Percentiles rank a stretch among this genome's conserved stretches.
These are phyloP conservation scores for Globisporangium nodosum DNA, from an alignment of 352 stramenopile genomes.

Conservation along the genomic window DNA sequence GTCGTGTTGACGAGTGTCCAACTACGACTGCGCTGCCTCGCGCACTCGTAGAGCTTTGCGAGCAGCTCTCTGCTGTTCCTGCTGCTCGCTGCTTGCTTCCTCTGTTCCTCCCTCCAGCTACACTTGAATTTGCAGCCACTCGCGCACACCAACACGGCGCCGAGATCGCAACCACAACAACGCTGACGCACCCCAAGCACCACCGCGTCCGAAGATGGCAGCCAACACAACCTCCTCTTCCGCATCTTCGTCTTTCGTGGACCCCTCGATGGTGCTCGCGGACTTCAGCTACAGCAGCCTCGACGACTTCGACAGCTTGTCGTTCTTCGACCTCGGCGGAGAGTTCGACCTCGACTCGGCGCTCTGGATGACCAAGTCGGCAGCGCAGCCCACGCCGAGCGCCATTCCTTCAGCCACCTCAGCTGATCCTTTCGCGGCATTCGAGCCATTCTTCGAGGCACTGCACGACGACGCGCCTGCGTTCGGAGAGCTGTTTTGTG, in stretches of 20 bases:
- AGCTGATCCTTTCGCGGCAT: not conserved
- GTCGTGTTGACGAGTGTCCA: not conserved
- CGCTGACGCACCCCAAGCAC: not conserved
- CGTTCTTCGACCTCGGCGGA: not conserved
- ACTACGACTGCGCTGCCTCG: not conserved
- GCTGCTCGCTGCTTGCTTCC: not conserved
- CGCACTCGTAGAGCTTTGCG: too few relatives aligned
- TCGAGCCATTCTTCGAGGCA: constrained; percentile 1
- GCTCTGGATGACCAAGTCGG: not conserved
- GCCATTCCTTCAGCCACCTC: not conserved
- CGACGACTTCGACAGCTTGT: not conserved
- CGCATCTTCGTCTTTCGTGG: not conserved
- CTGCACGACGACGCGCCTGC: not conserved
- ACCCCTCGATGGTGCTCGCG: not conserved
- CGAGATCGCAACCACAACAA: not conserved
- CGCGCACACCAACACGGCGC: not conserved
- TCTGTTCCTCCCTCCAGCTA: not conserved
- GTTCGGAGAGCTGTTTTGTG: not conserved
- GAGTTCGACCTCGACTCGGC: not conserved
- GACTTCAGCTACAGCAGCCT: not conserved
- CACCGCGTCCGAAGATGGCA: not conserved
- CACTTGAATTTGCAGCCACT: not conserved
- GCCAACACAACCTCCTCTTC: not conserved
- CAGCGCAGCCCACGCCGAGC: not conserved
- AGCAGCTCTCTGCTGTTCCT: too few relatives aligned